Conservation (phyloP, 2,329 filamentous ascomycete genomes). For the Sarocladium strictum region DNA sequence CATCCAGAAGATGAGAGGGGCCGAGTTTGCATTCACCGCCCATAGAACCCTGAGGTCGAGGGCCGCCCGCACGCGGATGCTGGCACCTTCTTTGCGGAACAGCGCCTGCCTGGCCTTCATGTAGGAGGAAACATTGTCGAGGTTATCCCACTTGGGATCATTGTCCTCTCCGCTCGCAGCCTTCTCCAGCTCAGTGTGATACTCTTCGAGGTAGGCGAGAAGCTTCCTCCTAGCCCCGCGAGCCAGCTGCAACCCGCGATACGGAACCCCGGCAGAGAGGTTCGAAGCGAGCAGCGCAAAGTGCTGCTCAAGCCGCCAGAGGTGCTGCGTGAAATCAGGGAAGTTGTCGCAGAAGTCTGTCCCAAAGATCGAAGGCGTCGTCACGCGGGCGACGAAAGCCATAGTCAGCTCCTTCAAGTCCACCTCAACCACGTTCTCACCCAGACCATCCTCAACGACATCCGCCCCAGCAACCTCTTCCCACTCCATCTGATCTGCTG, state of each 20-base stretch:
- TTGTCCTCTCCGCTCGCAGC: constrained; percentile 24
- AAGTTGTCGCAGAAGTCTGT: constrained; percentile 35
- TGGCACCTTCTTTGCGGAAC: constrained; percentile 23
- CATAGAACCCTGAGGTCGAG: constrained; percentile 30
- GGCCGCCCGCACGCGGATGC: constrained; percentile 25
- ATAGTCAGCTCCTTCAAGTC: constrained; percentile 28
- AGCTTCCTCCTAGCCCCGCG: constrained; percentile 22
- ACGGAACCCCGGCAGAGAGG: constrained; percentile 27
- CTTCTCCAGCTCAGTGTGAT: constrained; percentile 28
- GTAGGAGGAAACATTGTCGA: constrained; percentile 28
- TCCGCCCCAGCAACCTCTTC: constrained; percentile 27
- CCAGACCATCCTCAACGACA: constrained; percentile 20
- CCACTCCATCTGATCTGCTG: constrained; percentile 33
- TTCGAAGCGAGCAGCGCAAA: constrained; percentile 25
- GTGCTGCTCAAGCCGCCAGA: constrained; percentile 32
- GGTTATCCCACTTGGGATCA: constrained; percentile 28
- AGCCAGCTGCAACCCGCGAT: constrained; percentile 25
- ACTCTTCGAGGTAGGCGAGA: constrained; percentile 25
- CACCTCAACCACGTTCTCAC: constrained; percentile 24
- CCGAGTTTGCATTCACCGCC: constrained; percentile 32
- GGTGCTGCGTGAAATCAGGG: constrained; percentile 28
- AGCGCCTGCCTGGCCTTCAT: constrained; percentile 24
- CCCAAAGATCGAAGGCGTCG: constrained; percentile 30
- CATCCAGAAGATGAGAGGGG: constrained; percentile 34
- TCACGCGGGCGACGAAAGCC: constrained; percentile 29